These are phyloP conservation scores for Fusarium sp. DNA, from an alignment of 2,329 filamentous ascomycete genomes.

Conservation along the genomic window DNA sequence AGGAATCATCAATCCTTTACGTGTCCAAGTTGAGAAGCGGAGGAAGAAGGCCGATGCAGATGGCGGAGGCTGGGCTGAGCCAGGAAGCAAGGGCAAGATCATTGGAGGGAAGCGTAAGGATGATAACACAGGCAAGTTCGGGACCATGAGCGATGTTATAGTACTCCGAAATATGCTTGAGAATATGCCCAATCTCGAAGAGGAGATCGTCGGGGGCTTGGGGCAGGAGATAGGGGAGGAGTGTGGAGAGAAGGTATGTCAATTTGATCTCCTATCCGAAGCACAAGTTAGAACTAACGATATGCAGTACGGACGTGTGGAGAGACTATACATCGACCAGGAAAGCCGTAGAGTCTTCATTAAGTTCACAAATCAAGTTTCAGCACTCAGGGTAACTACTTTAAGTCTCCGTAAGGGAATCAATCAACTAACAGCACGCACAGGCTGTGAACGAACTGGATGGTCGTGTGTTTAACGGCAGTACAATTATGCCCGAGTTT, in stretches of 20 bases:
- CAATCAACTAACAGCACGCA: constrained; percentile 14
- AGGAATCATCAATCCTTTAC: constrained; percentile 87
- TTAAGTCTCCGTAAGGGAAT: too few species aligned
- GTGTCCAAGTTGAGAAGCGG: constrained; percentile 86
- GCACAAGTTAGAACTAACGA: constrained; percentile 25
- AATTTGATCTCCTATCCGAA: not conserved
- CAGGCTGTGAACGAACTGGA: constrained; percentile 91
- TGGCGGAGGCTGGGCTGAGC: constrained; percentile 80
- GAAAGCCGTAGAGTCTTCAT: constrained; percentile 82
- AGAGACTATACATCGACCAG: constrained; percentile 81
- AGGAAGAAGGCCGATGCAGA: constrained; percentile 83
- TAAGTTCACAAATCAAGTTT: constrained; percentile 88
- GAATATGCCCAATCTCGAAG: constrained; percentile 79
- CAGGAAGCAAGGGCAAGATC: constrained; percentile 80
- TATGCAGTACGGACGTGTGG: constrained; percentile 81
- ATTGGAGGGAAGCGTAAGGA: constrained; percentile 77
- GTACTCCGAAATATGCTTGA: constrained; percentile 88
- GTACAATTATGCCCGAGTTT: constrained; percentile 83
- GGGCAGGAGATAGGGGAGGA: constrained; percentile 97
- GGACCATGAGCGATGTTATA: constrained; percentile 83
- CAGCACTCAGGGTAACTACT: constrained; percentile 80
- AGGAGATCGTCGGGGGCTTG: constrained; percentile 80
- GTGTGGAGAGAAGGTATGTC: constrained; percentile 79
- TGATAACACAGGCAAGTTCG: constrained; percentile 65
- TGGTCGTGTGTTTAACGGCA: constrained; percentile 89